Percentiles rank a stretch among this genome's conserved stretches.
Evolutionary conservation across 1,139 yeast genomes (phyloP).

Genomic region (Groenewaldozyma sp.): DNA sequence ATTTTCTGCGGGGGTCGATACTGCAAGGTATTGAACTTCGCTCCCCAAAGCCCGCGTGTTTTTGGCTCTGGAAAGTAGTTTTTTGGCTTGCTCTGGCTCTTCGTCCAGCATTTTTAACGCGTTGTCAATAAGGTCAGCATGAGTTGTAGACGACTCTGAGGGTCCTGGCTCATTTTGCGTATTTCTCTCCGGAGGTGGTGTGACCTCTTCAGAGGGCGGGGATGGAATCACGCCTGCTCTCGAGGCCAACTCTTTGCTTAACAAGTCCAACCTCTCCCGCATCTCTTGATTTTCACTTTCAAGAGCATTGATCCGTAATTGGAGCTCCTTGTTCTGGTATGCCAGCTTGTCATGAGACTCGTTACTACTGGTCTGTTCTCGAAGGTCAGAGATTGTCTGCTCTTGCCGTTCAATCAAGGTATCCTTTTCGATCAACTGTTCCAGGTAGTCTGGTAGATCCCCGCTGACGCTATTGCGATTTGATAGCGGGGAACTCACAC

Average conservation of each 20-base stretch:
- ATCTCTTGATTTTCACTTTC: constrained; percentile 24
- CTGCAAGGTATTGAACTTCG: constrained; percentile 9
- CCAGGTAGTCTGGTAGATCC: constrained; percentile 21
- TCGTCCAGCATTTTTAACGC: neutral
- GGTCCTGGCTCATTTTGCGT: neutral
- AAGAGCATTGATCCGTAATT: constrained; percentile 21
- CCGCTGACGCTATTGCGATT: constrained; percentile 2
- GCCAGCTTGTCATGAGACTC: constrained; percentile 25
- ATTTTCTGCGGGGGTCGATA: constrained; percentile 16
- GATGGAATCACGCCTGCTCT: neutral
- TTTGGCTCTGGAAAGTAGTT: neutral
- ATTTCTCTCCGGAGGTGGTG: neutral
- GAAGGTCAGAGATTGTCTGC: constrained; percentile 11
- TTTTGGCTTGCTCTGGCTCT: neutral
- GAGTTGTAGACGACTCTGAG: neutral
- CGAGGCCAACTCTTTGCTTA: constrained; percentile 15
- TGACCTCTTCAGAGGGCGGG: neutral
- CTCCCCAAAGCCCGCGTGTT: neutral
- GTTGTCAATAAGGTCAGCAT: neutral
- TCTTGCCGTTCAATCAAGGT: constrained; percentile 22
- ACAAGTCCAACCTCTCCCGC: constrained; percentile 7
- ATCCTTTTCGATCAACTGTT: constrained; percentile 28
- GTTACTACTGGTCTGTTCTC: constrained; percentile 6
- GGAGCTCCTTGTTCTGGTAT: constrained; percentile 26
- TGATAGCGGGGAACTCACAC: neutral